A percentile compares a stretch with the other conserved stretches of the same genome.
Conservation (phyloP, 2,329 filamentous ascomycete genomes). For the Mariannaea elegans region DNA sequence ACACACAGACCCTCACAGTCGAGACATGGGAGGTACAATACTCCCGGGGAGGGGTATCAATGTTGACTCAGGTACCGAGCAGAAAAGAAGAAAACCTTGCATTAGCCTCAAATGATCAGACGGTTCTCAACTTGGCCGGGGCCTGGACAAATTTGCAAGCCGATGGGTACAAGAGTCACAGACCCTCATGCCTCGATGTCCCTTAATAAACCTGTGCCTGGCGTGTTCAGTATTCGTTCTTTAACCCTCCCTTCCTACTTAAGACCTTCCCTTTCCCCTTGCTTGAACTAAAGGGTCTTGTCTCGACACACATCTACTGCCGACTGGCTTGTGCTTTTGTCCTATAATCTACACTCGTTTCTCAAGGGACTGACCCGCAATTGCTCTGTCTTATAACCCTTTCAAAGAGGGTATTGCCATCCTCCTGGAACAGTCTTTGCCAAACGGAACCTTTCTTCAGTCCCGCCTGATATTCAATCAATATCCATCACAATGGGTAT, state of each 20-base stretch:
- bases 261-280: conserved; percentile 37
- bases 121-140: conserved; percentile 31
- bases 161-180: conserved; percentile 43
- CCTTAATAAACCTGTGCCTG: conserved; percentile 30
- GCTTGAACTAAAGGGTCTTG: conserved; percentile 22
- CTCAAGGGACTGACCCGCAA: conserved; percentile 12
- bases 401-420: conserved; percentile 33
- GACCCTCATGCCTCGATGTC: conserved; percentile 39
- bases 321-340: conserved; percentile 19
- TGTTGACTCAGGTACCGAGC: conserved; percentile 43
- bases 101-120: conserved; percentile 36
- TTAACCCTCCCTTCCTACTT: conserved; percentile 38
- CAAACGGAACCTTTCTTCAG: conserved; percentile 20
- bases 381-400: conserved; percentile 29
- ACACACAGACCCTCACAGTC: conserved; percentile 46
- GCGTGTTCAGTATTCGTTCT: conserved; percentile 34
- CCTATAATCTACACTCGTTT: neutral
- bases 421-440: conserved; percentile 28
- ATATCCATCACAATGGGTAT: conserved; percentile 29
- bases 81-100: conserved; percentile 41
- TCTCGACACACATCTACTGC: conserved; percentile 25
- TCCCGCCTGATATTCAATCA: conserved; percentile 18
- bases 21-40: conserved; percentile 45
- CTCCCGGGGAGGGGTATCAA: conserved; percentile 37
- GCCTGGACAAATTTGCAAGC: conserved; percentile 34